phyloP scores from a whole-genome alignment of 2,329 filamentous ascomycete genomes.

The Sporothrix schenckii region DNA sequence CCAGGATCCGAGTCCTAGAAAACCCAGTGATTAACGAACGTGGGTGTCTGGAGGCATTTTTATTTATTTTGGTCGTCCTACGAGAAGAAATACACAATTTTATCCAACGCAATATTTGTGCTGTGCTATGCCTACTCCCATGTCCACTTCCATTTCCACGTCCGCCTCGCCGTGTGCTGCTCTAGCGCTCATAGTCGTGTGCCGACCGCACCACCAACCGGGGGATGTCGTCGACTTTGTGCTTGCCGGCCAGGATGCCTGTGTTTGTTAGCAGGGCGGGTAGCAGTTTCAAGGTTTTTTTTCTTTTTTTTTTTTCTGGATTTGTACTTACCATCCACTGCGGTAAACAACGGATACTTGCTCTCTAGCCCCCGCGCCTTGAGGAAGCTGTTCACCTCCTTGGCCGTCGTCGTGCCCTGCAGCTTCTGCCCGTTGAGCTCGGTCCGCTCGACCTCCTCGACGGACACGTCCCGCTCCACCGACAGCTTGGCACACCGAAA shows the following conservation, averaged over 20 bases:
- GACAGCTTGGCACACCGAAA: constrained; percentile 91
- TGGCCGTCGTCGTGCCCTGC: constrained; percentile 89
- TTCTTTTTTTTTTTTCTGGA: too few relatives aligned
- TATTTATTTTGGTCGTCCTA: too few relatives aligned
- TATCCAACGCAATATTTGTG: neutral
- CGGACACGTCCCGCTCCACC: constrained; percentile 74
- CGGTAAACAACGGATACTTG: constrained; percentile 91
- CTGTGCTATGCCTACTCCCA: neutral
- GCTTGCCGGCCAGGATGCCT: constrained; percentile 73
- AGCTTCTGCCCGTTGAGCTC: constrained; percentile 97
- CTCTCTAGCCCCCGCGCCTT: constrained; percentile 74
- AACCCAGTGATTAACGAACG: too few relatives aligned
- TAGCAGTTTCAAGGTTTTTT: too few relatives aligned
- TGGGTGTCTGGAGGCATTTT: too few relatives aligned
- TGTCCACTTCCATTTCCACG: neutral
- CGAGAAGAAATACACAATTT: too few relatives aligned
- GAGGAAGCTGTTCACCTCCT: constrained; percentile 88
- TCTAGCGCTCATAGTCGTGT: constrained; percentile 28
- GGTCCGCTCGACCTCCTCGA: constrained; percentile 83
- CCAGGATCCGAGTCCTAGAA: too few relatives aligned
- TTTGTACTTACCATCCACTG: constrained; percentile 63
- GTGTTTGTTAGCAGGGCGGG: constrained; percentile 12
- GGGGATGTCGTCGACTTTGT: constrained; percentile 80
- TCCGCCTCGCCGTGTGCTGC: neutral
- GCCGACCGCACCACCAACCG: constrained; percentile 54